phyloP scores from a whole-genome alignment of 768 basidiomycete species.

The Naganishia onofrii region DNA sequence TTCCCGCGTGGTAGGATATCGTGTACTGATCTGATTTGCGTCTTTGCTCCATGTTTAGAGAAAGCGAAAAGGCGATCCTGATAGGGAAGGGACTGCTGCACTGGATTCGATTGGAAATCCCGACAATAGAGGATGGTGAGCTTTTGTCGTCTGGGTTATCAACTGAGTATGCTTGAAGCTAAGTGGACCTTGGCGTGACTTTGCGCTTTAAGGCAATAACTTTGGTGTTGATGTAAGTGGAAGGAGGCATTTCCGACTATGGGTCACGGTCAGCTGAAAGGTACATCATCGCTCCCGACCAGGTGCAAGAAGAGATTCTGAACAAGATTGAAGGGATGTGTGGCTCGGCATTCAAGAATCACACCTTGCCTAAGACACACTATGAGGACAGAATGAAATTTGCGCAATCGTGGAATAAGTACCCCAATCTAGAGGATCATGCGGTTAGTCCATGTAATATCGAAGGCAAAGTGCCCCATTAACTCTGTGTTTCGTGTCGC shows the following conservation, averaged over 20 bases:
- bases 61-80: background rate
- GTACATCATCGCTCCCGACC: too few relatives aligned
- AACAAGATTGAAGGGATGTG: background rate
- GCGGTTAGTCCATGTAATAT: background rate
- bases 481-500: background rate
- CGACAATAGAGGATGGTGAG: conserved; percentile 27
- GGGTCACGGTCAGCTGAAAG: too few relatives aligned
- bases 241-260: background rate
- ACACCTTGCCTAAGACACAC: conserved; percentile 13
- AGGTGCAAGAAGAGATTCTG: conserved; percentile 21
- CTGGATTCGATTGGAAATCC: conserved; percentile 26
- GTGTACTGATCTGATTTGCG: background rate
- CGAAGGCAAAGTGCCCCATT: too few relatives aligned
- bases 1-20: too few relatives aligned
- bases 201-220: conserved; percentile 13
- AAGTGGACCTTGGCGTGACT: too few relatives aligned
- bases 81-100: conserved; percentile 1
- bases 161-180: background rate
- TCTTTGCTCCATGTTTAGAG: background rate
- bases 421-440: conserved; percentile 30
- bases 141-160: background rate
- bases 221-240: conserved; percentile 25
- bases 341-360: background rate
- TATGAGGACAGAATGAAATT: conserved; percentile 26
- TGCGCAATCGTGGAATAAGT: conserved; percentile 22